phyloP scores from a whole-genome alignment of 768 basidiomycete genomes.

The Lepiota brunneoincarnata region DNA sequence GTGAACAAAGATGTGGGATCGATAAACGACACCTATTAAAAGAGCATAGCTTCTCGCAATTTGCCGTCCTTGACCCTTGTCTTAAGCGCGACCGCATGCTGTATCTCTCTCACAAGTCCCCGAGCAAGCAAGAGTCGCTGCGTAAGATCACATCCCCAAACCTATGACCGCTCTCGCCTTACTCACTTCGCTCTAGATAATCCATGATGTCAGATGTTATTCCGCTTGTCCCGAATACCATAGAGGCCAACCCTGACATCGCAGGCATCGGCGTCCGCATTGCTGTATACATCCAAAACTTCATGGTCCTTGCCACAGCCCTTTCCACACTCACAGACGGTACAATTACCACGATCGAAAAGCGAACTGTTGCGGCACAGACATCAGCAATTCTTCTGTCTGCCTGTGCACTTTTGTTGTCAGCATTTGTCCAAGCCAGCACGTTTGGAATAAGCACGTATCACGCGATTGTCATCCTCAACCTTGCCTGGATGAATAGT shows the following conservation, averaged over 20 bases:
- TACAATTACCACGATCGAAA: slow-evolving; percentile 16
- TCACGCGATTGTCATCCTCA: slow-evolving; percentile 22
- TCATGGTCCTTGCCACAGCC: slow-evolving; percentile 22
- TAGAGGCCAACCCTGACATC: slow-evolving; percentile 5
- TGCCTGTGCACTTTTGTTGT: slow-evolving; percentile 23
- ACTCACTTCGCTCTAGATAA: too few species aligned
- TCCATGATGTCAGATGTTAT: too few species aligned
- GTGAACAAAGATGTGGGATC: too few species aligned
- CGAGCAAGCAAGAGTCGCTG: too few species aligned
- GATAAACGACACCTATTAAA: too few species aligned
- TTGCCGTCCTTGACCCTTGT: too few species aligned
- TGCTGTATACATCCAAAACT: slow-evolving; percentile 23
- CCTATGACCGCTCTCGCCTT: too few species aligned
- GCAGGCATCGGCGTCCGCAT: slow-evolving; percentile 23
- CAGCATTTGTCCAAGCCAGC: slow-evolving; percentile 19
- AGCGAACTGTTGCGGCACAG: slow-evolving; percentile 12
- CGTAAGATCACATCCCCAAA: too few species aligned
- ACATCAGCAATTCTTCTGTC: slow-evolving; percentile 19
- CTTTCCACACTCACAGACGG: slow-evolving; percentile 18
- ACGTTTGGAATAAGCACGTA: slow-evolving; percentile 14
- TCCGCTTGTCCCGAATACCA: too few species aligned
- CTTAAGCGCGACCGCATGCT: too few species aligned
- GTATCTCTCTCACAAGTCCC: too few species aligned
- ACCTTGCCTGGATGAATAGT: slow-evolving; percentile 25
- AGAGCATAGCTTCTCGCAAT: too few species aligned